Base-by-base conservation (phyloP, 139 green algal species). In the Chlorella vulgaris region DNA sequence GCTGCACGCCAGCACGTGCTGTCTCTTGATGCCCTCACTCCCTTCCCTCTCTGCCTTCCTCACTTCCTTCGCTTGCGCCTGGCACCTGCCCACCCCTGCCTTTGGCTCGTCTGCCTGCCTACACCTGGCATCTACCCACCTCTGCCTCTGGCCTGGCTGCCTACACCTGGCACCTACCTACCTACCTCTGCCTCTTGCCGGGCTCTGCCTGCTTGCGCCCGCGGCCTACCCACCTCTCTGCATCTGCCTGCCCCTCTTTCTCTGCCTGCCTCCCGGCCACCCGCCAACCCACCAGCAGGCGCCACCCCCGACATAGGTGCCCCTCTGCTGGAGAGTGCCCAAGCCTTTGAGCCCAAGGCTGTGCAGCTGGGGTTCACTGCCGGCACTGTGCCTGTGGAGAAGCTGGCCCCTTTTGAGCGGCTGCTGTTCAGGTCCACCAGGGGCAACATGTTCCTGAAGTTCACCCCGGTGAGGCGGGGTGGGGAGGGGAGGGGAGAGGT, bases 361-460 rank as follows among this genome's bases (percentile, higher is more conserved):
- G 88, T 90, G 21, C 90, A 95, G 15, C 90, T 99, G n/a, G 96
- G 95, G 39, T 99, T 97, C 90, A 90, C 98, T 51, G 90, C 94
- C 7, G 96, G 96, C 19, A 88, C 96, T 4, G 92, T 99, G 35
- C 83, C 81, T 0, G 89, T 95, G 74, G 93, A 96, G 58, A 96
- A 96, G 83, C 82, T 97, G 38, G 71, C 84, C 0, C 78, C 89
- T 21, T 99, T 99, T 84, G 97, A 99, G 88, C 89, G 97, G 31
- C 90, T 99, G 78, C 91, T 99, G 40, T 99, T 99, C 90, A 88
- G 97, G 24, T 96, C 97, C 50, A 99, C 97, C 2, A 92, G 97
- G n/a, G 97, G 97, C 74, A 99, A 99, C 90, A 96, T 99, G 93
- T 99, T 96, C 85, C 90, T 99, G 50, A 91, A 94, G 76, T 78